These are phyloP conservation scores for Acacia concinna DNA, from an alignment of 331 rosid genomes.

Conservation along the genomic window DNA sequence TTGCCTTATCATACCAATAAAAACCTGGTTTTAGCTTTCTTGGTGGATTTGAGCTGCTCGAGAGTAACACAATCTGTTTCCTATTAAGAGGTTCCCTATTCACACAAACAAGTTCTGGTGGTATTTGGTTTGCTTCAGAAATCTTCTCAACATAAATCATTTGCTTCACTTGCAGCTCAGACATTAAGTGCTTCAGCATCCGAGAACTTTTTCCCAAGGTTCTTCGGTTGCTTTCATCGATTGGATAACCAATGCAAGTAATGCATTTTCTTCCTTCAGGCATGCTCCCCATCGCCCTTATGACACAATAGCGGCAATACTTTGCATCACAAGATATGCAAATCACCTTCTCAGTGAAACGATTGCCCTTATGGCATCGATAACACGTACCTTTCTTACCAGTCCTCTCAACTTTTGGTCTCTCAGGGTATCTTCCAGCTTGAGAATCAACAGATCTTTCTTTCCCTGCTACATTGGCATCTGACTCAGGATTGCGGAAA, in stretches of 20 bases:
- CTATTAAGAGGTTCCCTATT: conserved; percentile 49
- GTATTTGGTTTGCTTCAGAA: conserved; percentile 65
- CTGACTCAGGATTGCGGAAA: conserved; percentile 54
- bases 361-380: conserved; percentile 66
- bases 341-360: conserved; percentile 62
- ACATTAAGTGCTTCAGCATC: conserved; percentile 60
- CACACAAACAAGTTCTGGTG: conserved; percentile 50
- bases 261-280: conserved; percentile 94
- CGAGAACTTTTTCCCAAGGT: conserved; percentile 63
- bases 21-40: conserved; percentile 67
- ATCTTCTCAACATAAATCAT: conserved; percentile 52
- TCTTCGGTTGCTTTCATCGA: conserved; percentile 63
- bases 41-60: conserved; percentile 61
- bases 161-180: conserved; percentile 46
- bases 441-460: conserved; percentile 33
- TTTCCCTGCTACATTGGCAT: conserved; percentile 30
- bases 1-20: conserved; percentile 86
- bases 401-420: conserved; percentile 50
- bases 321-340: conserved; percentile 86
- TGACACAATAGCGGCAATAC: conserved; percentile 67
- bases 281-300: conserved; percentile 93
- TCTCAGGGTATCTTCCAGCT: conserved; percentile 29
- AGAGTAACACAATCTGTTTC: conserved; percentile 51
- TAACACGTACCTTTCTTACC: conserved; percentile 77
- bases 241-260: conserved; percentile 55